phyloP scores from a whole-genome alignment of 1,284 basidiomycete species.

The Rhizoctonia solani region DNA sequence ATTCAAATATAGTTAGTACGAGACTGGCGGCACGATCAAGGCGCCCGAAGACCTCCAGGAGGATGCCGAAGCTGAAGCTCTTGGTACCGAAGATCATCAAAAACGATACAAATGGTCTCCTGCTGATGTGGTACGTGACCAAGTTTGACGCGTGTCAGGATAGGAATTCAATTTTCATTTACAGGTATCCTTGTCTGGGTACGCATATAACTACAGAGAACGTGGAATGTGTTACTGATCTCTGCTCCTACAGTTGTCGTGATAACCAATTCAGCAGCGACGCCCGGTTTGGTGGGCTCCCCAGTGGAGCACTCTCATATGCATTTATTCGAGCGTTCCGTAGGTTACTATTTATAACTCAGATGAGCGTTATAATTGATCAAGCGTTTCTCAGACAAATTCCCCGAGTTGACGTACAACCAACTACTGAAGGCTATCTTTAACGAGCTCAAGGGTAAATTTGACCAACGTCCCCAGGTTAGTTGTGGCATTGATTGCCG shows the following conservation, averaged over 20 bases:
- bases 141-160: not conserved
- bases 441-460: conserved; percentile 24
- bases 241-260: not conserved
- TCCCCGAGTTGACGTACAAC: conserved; percentile 20
- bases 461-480: conserved; percentile 31
- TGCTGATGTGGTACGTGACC: conserved; percentile 25
- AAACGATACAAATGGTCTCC: conserved; percentile 33
- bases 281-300: conserved; percentile 24
- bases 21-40: conserved; percentile 30
- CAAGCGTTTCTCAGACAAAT: too few relatives aligned
- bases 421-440: conserved; percentile 25
- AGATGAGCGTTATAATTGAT: too few relatives aligned
- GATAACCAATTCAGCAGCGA: conserved; percentile 27
- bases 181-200: conserved; percentile 25
- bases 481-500: not conserved
- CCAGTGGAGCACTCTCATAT: conserved; percentile 24
- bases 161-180: not conserved
- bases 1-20: not conserved
- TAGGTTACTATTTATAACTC: not conserved
- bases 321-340: conserved; percentile 34
- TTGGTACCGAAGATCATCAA: conserved; percentile 21
- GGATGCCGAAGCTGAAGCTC: conserved; percentile 22
- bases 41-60: conserved; percentile 28
- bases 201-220: not conserved
- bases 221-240: not conserved